Evolutionary conservation across 306 rosid genomes (phyloP).

Genomic region (Malus sieversii): DNA sequence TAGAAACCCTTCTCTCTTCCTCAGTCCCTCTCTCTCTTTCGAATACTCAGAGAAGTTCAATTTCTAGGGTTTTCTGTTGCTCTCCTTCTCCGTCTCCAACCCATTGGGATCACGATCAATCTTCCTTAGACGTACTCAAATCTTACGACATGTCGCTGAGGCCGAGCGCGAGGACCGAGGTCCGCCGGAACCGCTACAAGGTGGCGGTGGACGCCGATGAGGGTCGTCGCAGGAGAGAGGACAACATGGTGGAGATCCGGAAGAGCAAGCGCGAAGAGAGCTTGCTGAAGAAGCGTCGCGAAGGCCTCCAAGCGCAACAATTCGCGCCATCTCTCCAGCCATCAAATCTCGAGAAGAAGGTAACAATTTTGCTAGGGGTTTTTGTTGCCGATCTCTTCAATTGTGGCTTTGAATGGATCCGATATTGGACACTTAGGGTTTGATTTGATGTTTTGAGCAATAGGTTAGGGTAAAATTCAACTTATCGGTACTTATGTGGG

Average conservation of each 20-base stretch:
- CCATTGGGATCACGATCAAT: background rate
- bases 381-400: background rate
- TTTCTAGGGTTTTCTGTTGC: constrained; percentile 6
- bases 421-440: background rate
- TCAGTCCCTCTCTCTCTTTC: constrained; percentile 5
- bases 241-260: constrained; percentile 91
- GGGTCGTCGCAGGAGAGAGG: constrained; percentile 87
- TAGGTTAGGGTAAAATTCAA: background rate
- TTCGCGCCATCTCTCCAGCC: constrained; percentile 41
- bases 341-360: constrained; percentile 69
- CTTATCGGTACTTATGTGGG: background rate
- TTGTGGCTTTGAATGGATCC: background rate
- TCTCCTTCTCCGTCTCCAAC: background rate
- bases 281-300: constrained; percentile 81
- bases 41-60: background rate
- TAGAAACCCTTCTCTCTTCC: background rate
- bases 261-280: constrained; percentile 91
- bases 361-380: background rate
- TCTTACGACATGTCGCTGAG: constrained; percentile 67
- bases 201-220: constrained; percentile 88
- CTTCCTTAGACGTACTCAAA: background rate
- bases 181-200: constrained; percentile 92
- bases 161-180: constrained; percentile 77
- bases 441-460: background rate
- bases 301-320: constrained; percentile 72